Conservation (phyloP, 108 stramenopile genomes). For the Discostella stelligeroides region DNA sequence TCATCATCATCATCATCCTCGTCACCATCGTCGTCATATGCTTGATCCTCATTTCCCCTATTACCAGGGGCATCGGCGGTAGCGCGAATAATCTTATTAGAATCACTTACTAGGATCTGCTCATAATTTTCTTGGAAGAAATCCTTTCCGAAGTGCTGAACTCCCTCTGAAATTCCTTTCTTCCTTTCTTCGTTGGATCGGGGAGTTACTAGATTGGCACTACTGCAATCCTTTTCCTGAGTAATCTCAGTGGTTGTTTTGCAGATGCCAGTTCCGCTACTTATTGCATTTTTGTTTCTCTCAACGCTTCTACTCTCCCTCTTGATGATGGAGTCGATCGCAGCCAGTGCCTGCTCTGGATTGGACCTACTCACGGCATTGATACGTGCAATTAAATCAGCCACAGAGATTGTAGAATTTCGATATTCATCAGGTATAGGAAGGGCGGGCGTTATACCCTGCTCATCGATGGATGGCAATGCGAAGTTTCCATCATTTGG, state of each 20-base stretch:
- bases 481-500: background rate
- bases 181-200: slow-evolving; percentile 1
- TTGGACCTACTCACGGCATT: slow-evolving; percentile 68
- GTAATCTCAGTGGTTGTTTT: background rate
- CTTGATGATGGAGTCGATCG: slow-evolving; percentile 78
- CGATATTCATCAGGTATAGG: background rate
- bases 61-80: too few species aligned
- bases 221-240: background rate
- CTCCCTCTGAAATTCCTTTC: too few species aligned
- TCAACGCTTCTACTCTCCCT: slow-evolving; percentile 43
- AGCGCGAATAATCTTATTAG: slow-evolving; percentile 18
- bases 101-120: background rate
- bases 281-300: background rate
- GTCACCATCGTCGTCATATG: slow-evolving; percentile 41
- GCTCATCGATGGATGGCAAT: slow-evolving; percentile 42
- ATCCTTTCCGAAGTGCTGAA: background rate
- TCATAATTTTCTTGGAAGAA: background rate
- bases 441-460: slow-evolving; percentile 1
- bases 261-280: slow-evolving; percentile 11
- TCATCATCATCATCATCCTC: slow-evolving; percentile 17
- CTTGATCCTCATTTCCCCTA: slow-evolving; percentile 21
- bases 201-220: background rate
- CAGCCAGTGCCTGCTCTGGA: slow-evolving; percentile 72
- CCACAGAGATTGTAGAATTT: slow-evolving; percentile 28
- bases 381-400: slow-evolving; percentile 63